Base-by-base conservation (phyloP, 495 filamentous ascomycete genomes). In the Aspergillus hancockii region DNA sequence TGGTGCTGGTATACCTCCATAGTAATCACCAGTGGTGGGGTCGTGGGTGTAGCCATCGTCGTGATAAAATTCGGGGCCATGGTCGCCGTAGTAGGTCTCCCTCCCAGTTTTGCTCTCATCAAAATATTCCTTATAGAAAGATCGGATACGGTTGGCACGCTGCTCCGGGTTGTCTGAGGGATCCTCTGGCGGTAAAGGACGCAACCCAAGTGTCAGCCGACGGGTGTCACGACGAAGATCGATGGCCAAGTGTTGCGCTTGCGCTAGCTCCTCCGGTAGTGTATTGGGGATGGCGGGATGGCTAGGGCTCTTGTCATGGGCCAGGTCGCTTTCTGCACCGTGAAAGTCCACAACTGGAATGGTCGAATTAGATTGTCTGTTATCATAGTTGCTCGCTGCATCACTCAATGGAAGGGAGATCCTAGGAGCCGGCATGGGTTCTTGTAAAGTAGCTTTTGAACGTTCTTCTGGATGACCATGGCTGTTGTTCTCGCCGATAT, bases 121-220 rank as follows among this genome's bases (percentile, higher is more conserved):
- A 60, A 98, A 98, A 73, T 98, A 98, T 72, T 98, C 94, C 71
- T 97, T 97, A 77, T 98, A 98, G 77, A 98, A 98, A 23, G 95
- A 98, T 63, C 94, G 85, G 62, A 98, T 98, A 22, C 95, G 85
- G 75, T 96, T 97, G 60, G 94, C 94, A 69, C 94, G 85, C 74
- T 93, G 85, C 75, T 98, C 94, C 3, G 94, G 90, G 68, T 96
- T 90, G 62, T 92, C 90, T 30, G 80, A 71, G n/a, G 92, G 90
- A 34, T 90, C 88, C 64, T 93, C 90, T 52, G 92, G 91, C 4
- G 94, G 94, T 34, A 98, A 82, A 46, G 94, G 94, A n/a, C 95
- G 88, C 66, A 96, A 83, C 25, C 93, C 92, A 67, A 97, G 88
- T 12, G 92, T 96, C 59, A 95, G 75, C 58, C 93, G 86, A 46